Conservation (phyloP, 768 basidiomycete species). For the Termitomyces sp. region DNA sequence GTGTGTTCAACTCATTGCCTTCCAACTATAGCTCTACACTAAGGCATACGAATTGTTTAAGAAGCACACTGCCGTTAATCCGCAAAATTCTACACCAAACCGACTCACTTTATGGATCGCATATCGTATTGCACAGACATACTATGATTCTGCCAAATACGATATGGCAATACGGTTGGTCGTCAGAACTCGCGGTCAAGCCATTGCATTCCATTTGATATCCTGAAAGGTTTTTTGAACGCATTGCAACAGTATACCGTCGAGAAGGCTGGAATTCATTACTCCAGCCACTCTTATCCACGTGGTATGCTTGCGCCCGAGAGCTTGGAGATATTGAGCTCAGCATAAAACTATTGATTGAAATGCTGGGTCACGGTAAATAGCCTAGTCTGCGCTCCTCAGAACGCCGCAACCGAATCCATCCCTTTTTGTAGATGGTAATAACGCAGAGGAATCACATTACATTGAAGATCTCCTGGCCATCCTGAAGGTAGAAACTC, state of each 20-base stretch:
- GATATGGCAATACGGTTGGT: conserved; percentile 84
- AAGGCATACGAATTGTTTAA: conserved; percentile 95
- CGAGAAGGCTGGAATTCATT: conserved; percentile 77
- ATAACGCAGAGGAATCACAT: conserved; percentile 42
- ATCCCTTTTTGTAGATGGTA: conserved; percentile 23
- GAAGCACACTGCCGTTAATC: conserved; percentile 48
- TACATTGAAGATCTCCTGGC: conserved; percentile 66
- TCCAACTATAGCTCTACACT: conserved; percentile 68
- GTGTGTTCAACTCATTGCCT: neutral
- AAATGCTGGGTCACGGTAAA: conserved; percentile 80
- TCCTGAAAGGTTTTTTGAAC: conserved; percentile 79
- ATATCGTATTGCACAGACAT: conserved; percentile 84
- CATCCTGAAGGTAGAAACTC: conserved; percentile 56
- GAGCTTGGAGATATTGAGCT: conserved; percentile 73
- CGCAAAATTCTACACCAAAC: conserved; percentile 52
- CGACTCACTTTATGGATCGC: conserved; percentile 90
- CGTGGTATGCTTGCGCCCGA: conserved; percentile 84
- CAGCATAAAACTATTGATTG: conserved; percentile 71
- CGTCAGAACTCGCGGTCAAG: neutral
- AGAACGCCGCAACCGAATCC: neutral
- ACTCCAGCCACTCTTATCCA: conserved; percentile 67
- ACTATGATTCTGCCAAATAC: conserved; percentile 74
- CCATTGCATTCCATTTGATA: neutral
- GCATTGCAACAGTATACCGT: conserved; percentile 87
- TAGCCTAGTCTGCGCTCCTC: neutral